A percentile compares a stretch with the other conserved stretches of the same genome.
phyloP scores from a whole-genome alignment of 352 stramenopile genomes.

The Albugo laibachii region DNA sequence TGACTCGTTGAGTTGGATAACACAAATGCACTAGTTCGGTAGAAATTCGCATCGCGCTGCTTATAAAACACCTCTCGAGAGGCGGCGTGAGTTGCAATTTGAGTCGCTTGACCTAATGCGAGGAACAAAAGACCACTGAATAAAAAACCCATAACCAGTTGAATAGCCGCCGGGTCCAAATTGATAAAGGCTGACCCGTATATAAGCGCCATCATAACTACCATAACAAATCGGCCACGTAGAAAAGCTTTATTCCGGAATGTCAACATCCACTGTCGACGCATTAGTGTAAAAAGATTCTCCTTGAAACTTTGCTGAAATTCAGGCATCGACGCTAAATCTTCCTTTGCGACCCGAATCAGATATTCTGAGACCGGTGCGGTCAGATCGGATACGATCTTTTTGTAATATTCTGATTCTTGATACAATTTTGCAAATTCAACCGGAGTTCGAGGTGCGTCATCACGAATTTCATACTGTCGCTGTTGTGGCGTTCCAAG shows the following conservation, averaged over 20 bases:
- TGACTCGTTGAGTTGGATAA: constrained; percentile 27
- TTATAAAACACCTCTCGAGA: constrained; percentile 69
- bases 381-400: constrained; percentile 11
- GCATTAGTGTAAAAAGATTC: constrained; percentile 8
- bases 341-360: constrained; percentile 9
- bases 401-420: constrained; percentile 11
- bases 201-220: constrained; percentile 29
- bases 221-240: constrained; percentile 19
- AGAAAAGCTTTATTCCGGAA: constrained; percentile 32
- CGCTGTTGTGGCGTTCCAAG: constrained; percentile 19
- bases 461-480: constrained; percentile 9
- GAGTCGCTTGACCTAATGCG: constrained; percentile 45
- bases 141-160: constrained; percentile 57
- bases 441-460: background rate
- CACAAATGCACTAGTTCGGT: constrained; percentile 63
- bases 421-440: constrained; percentile 15
- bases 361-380: constrained; percentile 11
- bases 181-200: constrained; percentile 32
- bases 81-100: constrained; percentile 65
- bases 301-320: constrained; percentile 29
- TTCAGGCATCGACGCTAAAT: constrained; percentile 13
- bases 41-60: constrained; percentile 75
- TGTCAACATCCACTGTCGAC: constrained; percentile 57
- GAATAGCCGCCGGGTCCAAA: constrained; percentile 21
- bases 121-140: constrained; percentile 76